Conservation (phyloP, 2,329 filamentous ascomycete genomes). For the Sclerotinia subarctica region DNA sequence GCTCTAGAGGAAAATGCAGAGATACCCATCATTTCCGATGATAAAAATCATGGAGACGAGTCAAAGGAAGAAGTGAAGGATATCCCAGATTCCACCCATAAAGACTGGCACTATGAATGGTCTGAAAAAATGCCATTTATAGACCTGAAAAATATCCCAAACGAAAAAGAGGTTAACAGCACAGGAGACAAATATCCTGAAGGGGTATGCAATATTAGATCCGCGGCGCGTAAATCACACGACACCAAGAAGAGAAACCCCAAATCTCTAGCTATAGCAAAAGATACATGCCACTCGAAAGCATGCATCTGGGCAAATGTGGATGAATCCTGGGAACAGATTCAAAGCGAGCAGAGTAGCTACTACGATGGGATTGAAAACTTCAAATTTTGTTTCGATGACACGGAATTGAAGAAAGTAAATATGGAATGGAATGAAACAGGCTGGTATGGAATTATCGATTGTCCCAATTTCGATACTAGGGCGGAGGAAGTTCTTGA, state of each 20-base stretch:
- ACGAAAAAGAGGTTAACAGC: neutral
- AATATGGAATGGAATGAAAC: neutral
- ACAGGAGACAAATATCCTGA: neutral
- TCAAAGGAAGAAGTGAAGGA: neutral
- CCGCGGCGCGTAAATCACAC: neutral
- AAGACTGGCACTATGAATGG: neutral
- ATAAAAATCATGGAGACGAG: neutral
- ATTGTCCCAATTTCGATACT: neutral
- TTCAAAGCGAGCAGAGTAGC: neutral
- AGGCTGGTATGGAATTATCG: neutral
- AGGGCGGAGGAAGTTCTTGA: neutral
- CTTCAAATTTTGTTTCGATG: neutral
- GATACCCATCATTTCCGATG: neutral
- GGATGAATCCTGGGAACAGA: neutral
- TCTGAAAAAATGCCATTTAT: neutral
- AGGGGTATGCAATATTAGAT: neutral
- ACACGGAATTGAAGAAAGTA: neutral
- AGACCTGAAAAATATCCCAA: neutral
- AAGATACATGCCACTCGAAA: neutral
- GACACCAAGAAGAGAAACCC: neutral
- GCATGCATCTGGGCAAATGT: neutral
- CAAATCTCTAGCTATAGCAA: neutral
- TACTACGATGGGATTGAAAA: neutral
- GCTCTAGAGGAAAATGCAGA: neutral
- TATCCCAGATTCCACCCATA: neutral